Evolutionary conservation across 2,329 filamentous ascomycete genomes (phyloP).

Genomic region (Colletotrichum theobromicola): DNA sequence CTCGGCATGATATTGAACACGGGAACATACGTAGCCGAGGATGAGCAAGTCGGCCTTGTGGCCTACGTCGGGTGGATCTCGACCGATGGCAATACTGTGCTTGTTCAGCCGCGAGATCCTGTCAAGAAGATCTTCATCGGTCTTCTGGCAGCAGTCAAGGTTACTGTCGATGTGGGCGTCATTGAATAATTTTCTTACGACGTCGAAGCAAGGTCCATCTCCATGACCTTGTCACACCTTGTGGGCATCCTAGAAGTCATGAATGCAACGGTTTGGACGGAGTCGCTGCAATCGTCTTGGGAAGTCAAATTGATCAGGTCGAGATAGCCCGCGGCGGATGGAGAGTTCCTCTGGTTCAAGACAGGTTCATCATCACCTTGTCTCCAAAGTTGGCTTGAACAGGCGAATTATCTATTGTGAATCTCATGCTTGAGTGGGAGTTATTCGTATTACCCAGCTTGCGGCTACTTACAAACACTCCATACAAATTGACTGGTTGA

Average conservation of each 20-base stretch:
- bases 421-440: not conserved
- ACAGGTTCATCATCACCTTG: not conserved
- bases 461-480: not conserved
- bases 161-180: conserved; percentile 41
- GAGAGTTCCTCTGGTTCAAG: not conserved
- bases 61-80: not conserved
- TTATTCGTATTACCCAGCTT: not conserved
- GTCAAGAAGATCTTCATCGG: not conserved
- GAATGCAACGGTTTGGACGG: not conserved
- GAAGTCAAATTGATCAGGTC: not conserved
- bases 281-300: not conserved
- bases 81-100: not conserved
- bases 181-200: conserved; percentile 22
- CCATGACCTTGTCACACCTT: not conserved
- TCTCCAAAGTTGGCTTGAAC: not conserved
- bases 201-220: not conserved
- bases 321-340: not conserved
- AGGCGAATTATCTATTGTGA: not conserved
- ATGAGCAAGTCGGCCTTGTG: not conserved
- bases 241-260: not conserved
- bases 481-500: not conserved
- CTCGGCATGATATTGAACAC: not conserved
- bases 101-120: not conserved
- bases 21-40: not conserved
- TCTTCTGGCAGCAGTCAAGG: not conserved